Conservation (phyloP, 768 basidiomycete species). For the Tulasnella calospora region DNA sequence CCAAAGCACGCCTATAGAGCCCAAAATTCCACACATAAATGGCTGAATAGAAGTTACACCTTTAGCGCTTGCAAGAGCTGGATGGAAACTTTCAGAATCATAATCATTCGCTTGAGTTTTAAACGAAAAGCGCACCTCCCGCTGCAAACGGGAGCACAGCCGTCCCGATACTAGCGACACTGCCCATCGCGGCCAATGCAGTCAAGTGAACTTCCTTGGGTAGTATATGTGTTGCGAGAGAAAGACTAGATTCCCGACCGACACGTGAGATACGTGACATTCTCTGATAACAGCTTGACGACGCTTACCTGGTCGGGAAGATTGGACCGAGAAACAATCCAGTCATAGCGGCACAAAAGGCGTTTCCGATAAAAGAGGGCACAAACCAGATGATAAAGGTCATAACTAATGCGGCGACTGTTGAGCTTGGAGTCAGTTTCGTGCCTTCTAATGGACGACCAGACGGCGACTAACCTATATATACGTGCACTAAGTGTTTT, state of each 20-base stretch:
- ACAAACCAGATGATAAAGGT: conserved; percentile 27
- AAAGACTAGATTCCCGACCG: not conserved
- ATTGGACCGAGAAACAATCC: conserved; percentile 24
- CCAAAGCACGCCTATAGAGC: conserved; percentile 12
- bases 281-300: not conserved
- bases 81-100: too few relatives aligned
- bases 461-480: not conserved
- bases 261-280: not conserved
- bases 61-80: conserved; percentile 19
- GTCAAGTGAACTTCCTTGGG: conserved; percentile 22
- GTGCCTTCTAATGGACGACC: not conserved
- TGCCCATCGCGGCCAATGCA: conserved; percentile 15
- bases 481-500: conserved; percentile 21
- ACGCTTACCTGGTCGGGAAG: conserved; percentile 13
- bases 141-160: conserved; percentile 18
- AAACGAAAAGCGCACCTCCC: conserved; percentile 5
- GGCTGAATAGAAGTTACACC: conserved; percentile 7
- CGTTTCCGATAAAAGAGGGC: conserved; percentile 24
- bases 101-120: not conserved
- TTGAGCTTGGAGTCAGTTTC: not conserved
- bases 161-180: conserved; percentile 16
- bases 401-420: conserved; percentile 20
- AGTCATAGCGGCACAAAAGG: conserved; percentile 22
- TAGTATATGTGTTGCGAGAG: conserved; percentile 17
- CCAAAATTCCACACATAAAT: conserved; percentile 11